Evolutionary conservation across 495 filamentous ascomycete species (phyloP).

Genomic region (Trypethelium eluteriae): DNA sequence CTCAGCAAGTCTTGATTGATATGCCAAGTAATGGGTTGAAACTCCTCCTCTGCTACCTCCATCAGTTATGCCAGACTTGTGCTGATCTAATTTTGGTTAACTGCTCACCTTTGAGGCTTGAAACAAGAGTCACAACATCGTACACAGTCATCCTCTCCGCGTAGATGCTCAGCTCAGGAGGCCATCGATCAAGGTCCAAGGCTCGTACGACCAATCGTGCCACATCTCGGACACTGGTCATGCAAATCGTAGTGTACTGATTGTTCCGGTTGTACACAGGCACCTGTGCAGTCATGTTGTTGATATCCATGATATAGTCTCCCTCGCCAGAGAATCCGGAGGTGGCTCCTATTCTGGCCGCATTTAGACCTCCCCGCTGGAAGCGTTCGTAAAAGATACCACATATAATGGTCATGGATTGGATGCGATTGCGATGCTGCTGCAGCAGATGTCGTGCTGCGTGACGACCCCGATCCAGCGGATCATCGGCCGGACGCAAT

Average conservation of each 20-base stretch:
- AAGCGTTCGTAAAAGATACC: constrained; percentile 74
- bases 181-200: constrained; percentile 55
- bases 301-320: constrained; percentile 57
- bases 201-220: constrained; percentile 58
- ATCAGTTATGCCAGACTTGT: constrained; percentile 3
- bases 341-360: constrained; percentile 46
- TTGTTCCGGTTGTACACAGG: constrained; percentile 45
- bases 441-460: constrained; percentile 49
- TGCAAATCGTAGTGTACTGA: constrained; percentile 46
- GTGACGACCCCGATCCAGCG: constrained; percentile 49
- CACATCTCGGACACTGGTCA: constrained; percentile 62
- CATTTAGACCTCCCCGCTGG: constrained; percentile 52
- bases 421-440: constrained; percentile 47
- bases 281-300: constrained; percentile 49
- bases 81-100: not conserved
- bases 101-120: constrained; percentile 29
- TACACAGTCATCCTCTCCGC: constrained; percentile 48
- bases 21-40: constrained; percentile 21
- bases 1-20: constrained; percentile 20
- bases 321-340: constrained; percentile 47
- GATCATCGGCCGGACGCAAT: constrained; percentile 39
- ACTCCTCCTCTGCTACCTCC: constrained; percentile 13
- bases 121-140: constrained; percentile 25
- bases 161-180: constrained; percentile 55
- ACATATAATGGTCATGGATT: constrained; percentile 61